phyloP scores from a whole-genome alignment of 1,284 basidiomycete genomes.

The Leucoagaricus sp. region DNA sequence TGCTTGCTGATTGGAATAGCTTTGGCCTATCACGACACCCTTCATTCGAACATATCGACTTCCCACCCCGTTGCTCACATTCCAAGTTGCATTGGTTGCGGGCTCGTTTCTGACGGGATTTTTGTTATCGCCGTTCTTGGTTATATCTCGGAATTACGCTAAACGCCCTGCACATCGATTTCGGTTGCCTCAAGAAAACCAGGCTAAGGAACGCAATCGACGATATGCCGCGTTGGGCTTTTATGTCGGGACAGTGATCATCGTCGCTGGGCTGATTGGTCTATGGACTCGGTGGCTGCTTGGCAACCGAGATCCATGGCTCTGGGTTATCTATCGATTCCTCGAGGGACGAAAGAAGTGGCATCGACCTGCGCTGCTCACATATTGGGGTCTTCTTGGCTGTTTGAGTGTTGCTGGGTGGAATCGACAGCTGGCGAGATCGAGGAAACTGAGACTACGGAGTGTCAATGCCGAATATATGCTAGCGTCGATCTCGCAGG shows the following conservation, averaged over 20 bases:
- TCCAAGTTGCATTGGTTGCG: constrained; percentile 92
- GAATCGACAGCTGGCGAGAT: constrained; percentile 84
- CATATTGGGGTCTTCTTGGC: constrained; percentile 85
- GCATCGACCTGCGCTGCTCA: constrained; percentile 80
- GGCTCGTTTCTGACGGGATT: constrained; percentile 93
- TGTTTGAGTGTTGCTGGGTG: constrained; percentile 89
- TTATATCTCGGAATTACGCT: constrained; percentile 91
- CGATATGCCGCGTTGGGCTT: constrained; percentile 87
- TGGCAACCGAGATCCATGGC: constrained; percentile 84
- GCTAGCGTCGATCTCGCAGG: constrained; percentile 9
- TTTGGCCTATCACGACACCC: constrained; percentile 79
- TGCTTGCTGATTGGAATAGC: constrained; percentile 42
- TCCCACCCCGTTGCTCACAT: constrained; percentile 90
- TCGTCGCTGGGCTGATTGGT: constrained; percentile 87
- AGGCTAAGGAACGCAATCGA: constrained; percentile 85
- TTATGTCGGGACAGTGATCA: constrained; percentile 76
- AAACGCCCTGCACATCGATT: constrained; percentile 90
- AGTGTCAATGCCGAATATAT: constrained; percentile 23
- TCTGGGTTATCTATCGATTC: constrained; percentile 81
- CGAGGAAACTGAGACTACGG: constrained; percentile 63
- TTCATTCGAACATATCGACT: constrained; percentile 93
- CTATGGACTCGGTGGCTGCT: constrained; percentile 93
- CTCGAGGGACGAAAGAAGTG: constrained; percentile 77
- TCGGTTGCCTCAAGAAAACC: constrained; percentile 87
- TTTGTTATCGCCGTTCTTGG: constrained; percentile 91